Percentiles rank a stretch among this genome's conserved stretches.
These are phyloP conservation scores for Fraxinus ornus DNA, from an alignment of 305 asterid species.

Conservation along the genomic window DNA sequence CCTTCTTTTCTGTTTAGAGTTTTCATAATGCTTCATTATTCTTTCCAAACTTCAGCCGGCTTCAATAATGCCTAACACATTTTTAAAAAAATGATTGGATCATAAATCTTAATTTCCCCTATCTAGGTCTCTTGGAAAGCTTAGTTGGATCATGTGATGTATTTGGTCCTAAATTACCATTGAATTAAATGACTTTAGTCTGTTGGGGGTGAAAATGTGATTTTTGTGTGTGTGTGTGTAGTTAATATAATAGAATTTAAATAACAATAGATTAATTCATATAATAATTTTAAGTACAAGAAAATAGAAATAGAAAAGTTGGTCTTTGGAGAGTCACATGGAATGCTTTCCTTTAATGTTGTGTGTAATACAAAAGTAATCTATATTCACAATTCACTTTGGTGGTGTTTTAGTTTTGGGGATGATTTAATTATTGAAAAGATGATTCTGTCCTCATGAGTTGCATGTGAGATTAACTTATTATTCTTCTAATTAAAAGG, in stretches of 20 bases:
- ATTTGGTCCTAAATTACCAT: neutral
- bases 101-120: neutral
- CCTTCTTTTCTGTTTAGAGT: conserved; percentile 13
- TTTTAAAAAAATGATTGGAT: neutral
- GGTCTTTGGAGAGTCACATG: neutral
- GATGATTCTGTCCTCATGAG: neutral
- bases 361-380: neutral
- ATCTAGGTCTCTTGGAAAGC: too few species aligned
- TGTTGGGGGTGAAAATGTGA: neutral
- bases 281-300: neutral
- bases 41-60: neutral
- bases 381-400: neutral
- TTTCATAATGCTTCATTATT: conserved; percentile 7
- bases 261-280: neutral
- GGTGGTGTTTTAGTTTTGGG: neutral
- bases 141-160: too few species aligned
- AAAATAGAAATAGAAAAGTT: neutral
- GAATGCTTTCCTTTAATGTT: neutral
- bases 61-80: neutral
- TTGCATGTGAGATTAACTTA: neutral
- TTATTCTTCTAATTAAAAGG: conserved; percentile 45
- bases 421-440: neutral
- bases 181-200: neutral
- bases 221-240: neutral
- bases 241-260: neutral